Conservation (phyloP, 2,329 filamentous ascomycete species). For the Aspergillus sp. region DNA sequence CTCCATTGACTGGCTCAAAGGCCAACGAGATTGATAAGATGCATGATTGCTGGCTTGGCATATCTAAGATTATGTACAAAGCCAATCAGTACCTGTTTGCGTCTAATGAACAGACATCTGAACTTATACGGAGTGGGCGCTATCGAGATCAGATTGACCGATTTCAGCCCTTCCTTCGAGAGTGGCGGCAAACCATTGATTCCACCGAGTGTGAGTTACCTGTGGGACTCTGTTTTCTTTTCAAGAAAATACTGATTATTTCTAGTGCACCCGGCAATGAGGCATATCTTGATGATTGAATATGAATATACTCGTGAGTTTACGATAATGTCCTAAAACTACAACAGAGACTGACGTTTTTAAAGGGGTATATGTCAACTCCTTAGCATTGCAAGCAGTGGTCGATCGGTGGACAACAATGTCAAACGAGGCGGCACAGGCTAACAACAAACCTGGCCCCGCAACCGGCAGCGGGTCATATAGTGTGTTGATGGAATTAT, state of each 20-base stretch:
- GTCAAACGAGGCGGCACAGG: constrained; percentile 40
- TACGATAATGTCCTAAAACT: not conserved
- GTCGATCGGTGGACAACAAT: constrained; percentile 88
- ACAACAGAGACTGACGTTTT: constrained; percentile 14
- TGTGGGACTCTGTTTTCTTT: not conserved
- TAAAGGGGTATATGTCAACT: constrained; percentile 77
- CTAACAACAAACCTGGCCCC: constrained; percentile 27
- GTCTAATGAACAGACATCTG: constrained; percentile 81
- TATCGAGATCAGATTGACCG: constrained; percentile 80
- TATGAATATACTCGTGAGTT: constrained; percentile 83
- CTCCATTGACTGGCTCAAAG: constrained; percentile 28
- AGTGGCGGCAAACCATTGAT: constrained; percentile 82
- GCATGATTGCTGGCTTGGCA: constrained; percentile 86
- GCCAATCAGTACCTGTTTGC: constrained; percentile 87
- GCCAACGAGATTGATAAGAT: constrained; percentile 54
- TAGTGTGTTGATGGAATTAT: constrained; percentile 45
- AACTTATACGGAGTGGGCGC: constrained; percentile 80
- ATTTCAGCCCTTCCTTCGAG: constrained; percentile 73
- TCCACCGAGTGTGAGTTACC: constrained; percentile 57
- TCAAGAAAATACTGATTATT: constrained; percentile 21
- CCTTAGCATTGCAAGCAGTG: constrained; percentile 87
- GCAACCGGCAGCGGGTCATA: constrained; percentile 37
- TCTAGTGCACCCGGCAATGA: constrained; percentile 57
- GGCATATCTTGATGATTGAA: constrained; percentile 84
- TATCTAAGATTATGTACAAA: constrained; percentile 87